phyloP scores from a whole-genome alignment of 2,329 filamentous ascomycete species.

The Penicillium sp. region DNA sequence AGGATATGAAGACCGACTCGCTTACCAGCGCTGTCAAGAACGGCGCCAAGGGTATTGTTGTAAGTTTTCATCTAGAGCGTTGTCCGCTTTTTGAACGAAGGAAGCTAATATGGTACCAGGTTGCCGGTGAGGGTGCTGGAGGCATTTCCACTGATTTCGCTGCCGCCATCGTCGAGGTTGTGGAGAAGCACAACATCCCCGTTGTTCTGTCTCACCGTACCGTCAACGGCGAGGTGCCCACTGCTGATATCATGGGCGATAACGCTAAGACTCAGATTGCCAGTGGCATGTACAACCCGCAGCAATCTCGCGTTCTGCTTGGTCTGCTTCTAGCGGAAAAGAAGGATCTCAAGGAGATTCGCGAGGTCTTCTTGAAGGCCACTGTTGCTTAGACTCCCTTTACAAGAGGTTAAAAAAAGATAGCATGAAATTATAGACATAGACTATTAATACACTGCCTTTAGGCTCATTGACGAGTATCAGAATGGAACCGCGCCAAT shows the following conservation, averaged over 20 bases:
- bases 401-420: neutral
- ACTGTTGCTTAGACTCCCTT: conserved; percentile 4
- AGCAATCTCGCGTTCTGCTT: conserved; percentile 11
- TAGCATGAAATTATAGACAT: neutral
- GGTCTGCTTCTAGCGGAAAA: conserved; percentile 13
- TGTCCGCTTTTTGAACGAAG: neutral
- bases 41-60: conserved; percentile 28
- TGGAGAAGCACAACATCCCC: conserved; percentile 18
- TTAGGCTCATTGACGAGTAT: neutral
- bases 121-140: conserved; percentile 28
- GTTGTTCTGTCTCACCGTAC: conserved; percentile 27
- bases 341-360: conserved; percentile 12
- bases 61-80: conserved; percentile 9
- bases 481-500: no score
- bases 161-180: conserved; percentile 19
- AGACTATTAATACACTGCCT: neutral
- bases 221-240: conserved; percentile 28
- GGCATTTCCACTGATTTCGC: conserved; percentile 20
- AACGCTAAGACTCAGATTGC: conserved; percentile 17
- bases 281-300: conserved; percentile 21
- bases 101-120: conserved; percentile 7
- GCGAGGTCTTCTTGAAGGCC: conserved; percentile 8
- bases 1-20: conserved; percentile 29
- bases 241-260: conserved; percentile 14
- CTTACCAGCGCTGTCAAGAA: conserved; percentile 24